phyloP scores from a whole-genome alignment of 805 yeast genomes.

The Ogataea sp. region DNA sequence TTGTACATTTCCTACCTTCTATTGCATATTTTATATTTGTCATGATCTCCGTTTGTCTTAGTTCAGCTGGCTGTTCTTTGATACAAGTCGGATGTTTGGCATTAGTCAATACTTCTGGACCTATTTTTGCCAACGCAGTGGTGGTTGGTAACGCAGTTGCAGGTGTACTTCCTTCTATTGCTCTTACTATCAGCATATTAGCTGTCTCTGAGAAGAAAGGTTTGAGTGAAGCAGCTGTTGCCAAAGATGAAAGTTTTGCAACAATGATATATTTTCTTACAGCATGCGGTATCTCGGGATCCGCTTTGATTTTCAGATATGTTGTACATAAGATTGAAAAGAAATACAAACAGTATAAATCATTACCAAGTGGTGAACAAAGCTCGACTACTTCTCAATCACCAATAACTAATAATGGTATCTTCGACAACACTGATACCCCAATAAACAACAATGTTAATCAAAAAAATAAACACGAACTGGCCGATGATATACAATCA shows the following conservation, averaged over 20 bases:
- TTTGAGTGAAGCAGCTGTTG: conserved; percentile 8
- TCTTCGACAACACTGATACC: no score
- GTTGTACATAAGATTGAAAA: conserved; percentile 16
- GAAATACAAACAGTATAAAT: conserved; percentile 5
- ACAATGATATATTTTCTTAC: conserved; percentile 32
- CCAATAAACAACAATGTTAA: not conserved
- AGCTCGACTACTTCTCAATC: not conserved
- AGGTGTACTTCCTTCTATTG: conserved; percentile 83
- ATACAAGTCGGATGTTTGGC: conserved; percentile 93
- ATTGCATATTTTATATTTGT: conserved; percentile 39
- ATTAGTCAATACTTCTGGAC: conserved; percentile 66
- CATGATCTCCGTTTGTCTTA: conserved; percentile 53
- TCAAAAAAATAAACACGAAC: not conserved
- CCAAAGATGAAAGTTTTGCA: conserved; percentile 5
- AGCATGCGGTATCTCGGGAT: conserved; percentile 8
- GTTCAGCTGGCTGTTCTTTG: conserved; percentile 70
- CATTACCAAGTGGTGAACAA: not conserved
- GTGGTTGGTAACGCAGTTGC: conserved; percentile 95
- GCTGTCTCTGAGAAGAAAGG: conserved; percentile 13
- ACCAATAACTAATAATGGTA: not conserved
- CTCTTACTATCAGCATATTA: conserved; percentile 49
- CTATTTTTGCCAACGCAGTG: conserved; percentile 76
- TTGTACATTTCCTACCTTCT: conserved; percentile 29
- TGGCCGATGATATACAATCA: not conserved
- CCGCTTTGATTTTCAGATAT: conserved; percentile 12